phyloP scores from a whole-genome alignment of 164 flowering plant species.

The Tetracentron sinense region DNA sequence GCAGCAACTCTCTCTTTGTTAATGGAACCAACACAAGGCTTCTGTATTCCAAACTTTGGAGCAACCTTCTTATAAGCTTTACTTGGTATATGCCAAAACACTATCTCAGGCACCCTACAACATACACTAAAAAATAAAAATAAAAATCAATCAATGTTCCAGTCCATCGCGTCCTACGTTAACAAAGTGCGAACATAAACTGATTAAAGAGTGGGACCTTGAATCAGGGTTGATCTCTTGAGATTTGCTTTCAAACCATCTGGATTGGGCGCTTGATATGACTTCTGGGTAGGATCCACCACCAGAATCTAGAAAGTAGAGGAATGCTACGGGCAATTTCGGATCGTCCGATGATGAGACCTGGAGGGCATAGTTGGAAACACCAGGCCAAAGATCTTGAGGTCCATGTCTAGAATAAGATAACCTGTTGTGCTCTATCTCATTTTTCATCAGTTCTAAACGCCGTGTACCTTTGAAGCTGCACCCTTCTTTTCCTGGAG shows the following conservation, averaged over 20 bases:
- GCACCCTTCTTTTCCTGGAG: conserved; percentile 45
- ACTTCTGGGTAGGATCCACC: conserved; percentile 92
- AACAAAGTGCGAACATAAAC: neutral
- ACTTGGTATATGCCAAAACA: conserved; percentile 95
- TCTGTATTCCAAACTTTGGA: conserved; percentile 37
- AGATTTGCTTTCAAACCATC: conserved; percentile 60
- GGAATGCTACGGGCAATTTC: conserved; percentile 34
- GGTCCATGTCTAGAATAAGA: conserved; percentile 68
- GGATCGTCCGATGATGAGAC: conserved; percentile 42
- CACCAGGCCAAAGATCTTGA: conserved; percentile 71
- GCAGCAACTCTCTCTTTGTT: conserved; percentile 67
- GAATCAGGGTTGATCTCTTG: conserved; percentile 59
- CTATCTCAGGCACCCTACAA: conserved; percentile 69
- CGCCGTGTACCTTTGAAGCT: conserved; percentile 64
- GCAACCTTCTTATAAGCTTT: conserved; percentile 60
- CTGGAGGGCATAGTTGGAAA: conserved; percentile 74
- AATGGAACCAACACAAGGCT: conserved; percentile 83
- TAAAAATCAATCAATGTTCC: neutral
- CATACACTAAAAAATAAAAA: neutral
- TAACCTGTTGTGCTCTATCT: conserved; percentile 36
- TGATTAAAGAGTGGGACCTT: conserved; percentile 34
- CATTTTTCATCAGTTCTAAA: conserved; percentile 53
- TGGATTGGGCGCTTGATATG: conserved; percentile 71
- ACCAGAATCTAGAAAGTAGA: conserved; percentile 90
- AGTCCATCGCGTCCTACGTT: neutral